Percentiles rank a stretch among this genome's conserved stretches.
These are phyloP conservation scores for Tetrapisispora fleetii DNA, from an alignment of 805 yeast genomes.

Conservation along the genomic window DNA sequence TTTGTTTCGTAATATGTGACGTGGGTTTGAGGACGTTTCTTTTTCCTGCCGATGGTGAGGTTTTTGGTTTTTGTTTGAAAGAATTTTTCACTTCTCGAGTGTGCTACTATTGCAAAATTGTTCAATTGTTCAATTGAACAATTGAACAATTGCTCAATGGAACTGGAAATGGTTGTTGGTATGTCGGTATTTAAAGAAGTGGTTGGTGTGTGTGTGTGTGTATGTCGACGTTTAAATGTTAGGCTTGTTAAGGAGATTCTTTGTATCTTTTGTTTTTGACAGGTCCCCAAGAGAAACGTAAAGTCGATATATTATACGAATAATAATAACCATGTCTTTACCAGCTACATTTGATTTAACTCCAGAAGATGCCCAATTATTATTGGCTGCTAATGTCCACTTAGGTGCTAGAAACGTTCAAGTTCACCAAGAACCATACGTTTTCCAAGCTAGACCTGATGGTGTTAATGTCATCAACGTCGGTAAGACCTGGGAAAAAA, in stretches of 20 bases:
- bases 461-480: slow-evolving; percentile 98
- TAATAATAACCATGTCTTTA: slow-evolving; percentile 48
- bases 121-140: too few species aligned
- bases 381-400: slow-evolving; percentile 99
- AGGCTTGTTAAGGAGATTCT: not conserved
- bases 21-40: too few species aligned
- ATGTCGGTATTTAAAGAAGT: too few species aligned
- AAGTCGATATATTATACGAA: slow-evolving; percentile 2
- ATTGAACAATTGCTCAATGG: too few species aligned
- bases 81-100: too few species aligned
- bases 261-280: not conserved
- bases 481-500: slow-evolving; percentile 98
- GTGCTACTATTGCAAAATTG: too few species aligned
- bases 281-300: not conserved
- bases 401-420: slow-evolving; percentile 99
- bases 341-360: slow-evolving; percentile 87
- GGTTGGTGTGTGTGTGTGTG: too few species aligned
- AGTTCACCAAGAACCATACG: slow-evolving; percentile 95
- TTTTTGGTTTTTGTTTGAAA: too few species aligned
- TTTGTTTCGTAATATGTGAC: too few species aligned
- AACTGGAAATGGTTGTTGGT: too few species aligned
- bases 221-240: too few species aligned
- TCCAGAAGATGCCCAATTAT: slow-evolving; percentile 96
- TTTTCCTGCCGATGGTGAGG: too few species aligned
- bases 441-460: slow-evolving; percentile 97